A percentile compares a stretch with the other conserved stretches of the same genome.
phyloP scores from a whole-genome alignment of 768 basidiomycete species.

The Phaeotremella fagi region DNA sequence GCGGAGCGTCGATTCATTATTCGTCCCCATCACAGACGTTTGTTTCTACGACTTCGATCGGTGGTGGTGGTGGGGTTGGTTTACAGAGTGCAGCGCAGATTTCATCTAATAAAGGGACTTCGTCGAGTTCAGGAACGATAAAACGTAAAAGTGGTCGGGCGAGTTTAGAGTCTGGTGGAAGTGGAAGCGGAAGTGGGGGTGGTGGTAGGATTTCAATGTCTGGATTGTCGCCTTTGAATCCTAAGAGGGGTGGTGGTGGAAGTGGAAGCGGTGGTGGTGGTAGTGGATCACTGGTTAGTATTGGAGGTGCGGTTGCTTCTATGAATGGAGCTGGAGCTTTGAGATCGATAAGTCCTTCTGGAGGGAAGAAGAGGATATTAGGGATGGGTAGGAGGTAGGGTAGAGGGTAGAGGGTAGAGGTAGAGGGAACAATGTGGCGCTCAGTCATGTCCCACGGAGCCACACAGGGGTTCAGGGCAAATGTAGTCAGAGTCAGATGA shows the following conservation, averaged over 20 bases:
- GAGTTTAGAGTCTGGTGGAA: not conserved
- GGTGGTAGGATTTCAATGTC: not conserved
- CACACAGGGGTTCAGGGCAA: too few species aligned
- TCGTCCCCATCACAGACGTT: slow-evolving; percentile 38
- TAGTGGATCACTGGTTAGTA: slow-evolving; percentile 12
- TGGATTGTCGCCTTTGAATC: slow-evolving; percentile 43
- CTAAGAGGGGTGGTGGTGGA: slow-evolving; percentile 22
- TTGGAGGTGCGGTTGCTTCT: slow-evolving; percentile 40
- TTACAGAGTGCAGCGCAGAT: slow-evolving; percentile 6
- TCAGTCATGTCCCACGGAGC: too few species aligned
- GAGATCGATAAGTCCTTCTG: slow-evolving; percentile 21
- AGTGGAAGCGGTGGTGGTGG: slow-evolving; percentile 3
- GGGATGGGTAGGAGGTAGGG: slow-evolving; percentile 19
- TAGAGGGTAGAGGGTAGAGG: not conserved
- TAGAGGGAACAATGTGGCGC: too few species aligned
- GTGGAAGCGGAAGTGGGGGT: not conserved
- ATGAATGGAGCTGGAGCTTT: slow-evolving; percentile 26
- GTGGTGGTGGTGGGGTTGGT: too few species aligned
- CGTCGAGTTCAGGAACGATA: slow-evolving; percentile 3
- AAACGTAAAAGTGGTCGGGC: slow-evolving; percentile 2
- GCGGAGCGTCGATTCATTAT: slow-evolving; percentile 34
- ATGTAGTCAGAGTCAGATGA: too few species aligned
- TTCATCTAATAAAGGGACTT: slow-evolving; percentile 5
- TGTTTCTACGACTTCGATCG: slow-evolving; percentile 13
- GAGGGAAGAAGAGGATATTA: slow-evolving; percentile 24